Base-by-base conservation (phyloP, 441 rosid genomes). In the California macrophylla region DNA sequence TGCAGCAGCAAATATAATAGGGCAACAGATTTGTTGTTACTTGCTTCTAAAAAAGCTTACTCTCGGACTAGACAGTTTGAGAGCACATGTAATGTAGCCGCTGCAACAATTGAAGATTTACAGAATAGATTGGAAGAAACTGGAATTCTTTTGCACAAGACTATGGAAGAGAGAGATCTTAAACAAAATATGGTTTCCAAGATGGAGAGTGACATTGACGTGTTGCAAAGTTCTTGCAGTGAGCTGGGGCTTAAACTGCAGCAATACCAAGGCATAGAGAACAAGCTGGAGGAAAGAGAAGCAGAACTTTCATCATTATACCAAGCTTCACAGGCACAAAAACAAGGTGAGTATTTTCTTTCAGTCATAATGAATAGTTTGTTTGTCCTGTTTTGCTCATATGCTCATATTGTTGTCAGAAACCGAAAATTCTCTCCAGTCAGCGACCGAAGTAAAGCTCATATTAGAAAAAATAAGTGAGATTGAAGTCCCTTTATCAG, bases 211-310 rank as follows among this genome's bases (percentile, higher is more conserved):
- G 81, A 82, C 54, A 75, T 83, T 18, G 87, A 80, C 72, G 76
- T 75, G 62, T 70, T 82, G 61, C 86, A 85, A 75, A 83, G 71
- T 74, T 75, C 83, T 58, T 85, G 82, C 78, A 61, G 76, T 66
- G 86, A 83, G 78, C 75, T 86, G 77, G 78, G 66, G 80, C 81
- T 77, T 52, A 67, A 85, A 82, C 54, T 83, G 60, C 80, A 77
- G 76, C 84, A 83, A 58, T 79, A 74, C 73, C 77, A 80, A 75
- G 85, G 74, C 69, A 70, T 76, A 68, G 75, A 80, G 75, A 81
- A 83, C 77, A 85, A 79, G 69, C 79, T 87, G 86, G 83, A 84
- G 75, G 86, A 81, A 71, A 87, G 75, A 68, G 91, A 86, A 69
- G 78, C 73, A 47, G 92, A 86, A 78, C 74, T 85, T 67, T 82